These are phyloP conservation scores for Lodderomyces metapsilosis DNA, from an alignment of 1,139 yeast genomes.

Conservation along the genomic window DNA sequence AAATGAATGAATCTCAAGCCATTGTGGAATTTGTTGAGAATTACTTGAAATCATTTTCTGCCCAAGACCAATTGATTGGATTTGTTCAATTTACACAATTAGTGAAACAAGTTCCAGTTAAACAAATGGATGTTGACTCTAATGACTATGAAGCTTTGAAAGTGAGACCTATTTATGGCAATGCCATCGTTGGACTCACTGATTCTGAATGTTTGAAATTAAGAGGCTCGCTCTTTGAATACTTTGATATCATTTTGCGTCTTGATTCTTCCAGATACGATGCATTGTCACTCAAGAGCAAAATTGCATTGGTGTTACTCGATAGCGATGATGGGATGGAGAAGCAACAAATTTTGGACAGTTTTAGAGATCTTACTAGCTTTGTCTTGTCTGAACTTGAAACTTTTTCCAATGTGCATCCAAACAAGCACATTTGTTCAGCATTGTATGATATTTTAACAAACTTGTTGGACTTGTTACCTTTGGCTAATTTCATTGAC, in stretches of 20 bases:
- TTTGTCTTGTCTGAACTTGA: slow-evolving; percentile 40
- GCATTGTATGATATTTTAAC: slow-evolving; percentile 51
- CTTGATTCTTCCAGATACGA: slow-evolving; percentile 25
- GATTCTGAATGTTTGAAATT: slow-evolving; percentile 49
- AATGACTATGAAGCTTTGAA: slow-evolving; percentile 39
- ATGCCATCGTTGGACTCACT: slow-evolving; percentile 52
- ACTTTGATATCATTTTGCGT: slow-evolving; percentile 18
- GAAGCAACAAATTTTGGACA: slow-evolving; percentile 31
- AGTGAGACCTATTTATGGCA: slow-evolving; percentile 63
- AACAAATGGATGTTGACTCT: slow-evolving; percentile 37
- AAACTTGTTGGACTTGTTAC: slow-evolving; percentile 65
- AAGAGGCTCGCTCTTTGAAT: slow-evolving; percentile 54
- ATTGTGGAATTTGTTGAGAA: slow-evolving; percentile 70
- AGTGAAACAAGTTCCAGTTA: slow-evolving; percentile 51
- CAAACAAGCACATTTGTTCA: slow-evolving; percentile 20
- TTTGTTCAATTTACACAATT: slow-evolving; percentile 53
- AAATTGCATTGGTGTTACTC: slow-evolving; percentile 51
- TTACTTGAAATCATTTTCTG: slow-evolving; percentile 64
- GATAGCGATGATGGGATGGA: slow-evolving; percentile 38
- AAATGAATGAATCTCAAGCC: slow-evolving; percentile 61
- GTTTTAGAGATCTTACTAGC: slow-evolving; percentile 45
- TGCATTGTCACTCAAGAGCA: slow-evolving; percentile 50
- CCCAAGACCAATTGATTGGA: slow-evolving; percentile 67
- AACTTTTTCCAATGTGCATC: slow-evolving; percentile 20
- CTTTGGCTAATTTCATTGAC: slow-evolving; percentile 67